Evolutionary conservation across 495 filamentous ascomycete species (phyloP), one percentile per base, ranked within the genome.

Genomic region (Lindgomyces ingoldianus): DNA sequence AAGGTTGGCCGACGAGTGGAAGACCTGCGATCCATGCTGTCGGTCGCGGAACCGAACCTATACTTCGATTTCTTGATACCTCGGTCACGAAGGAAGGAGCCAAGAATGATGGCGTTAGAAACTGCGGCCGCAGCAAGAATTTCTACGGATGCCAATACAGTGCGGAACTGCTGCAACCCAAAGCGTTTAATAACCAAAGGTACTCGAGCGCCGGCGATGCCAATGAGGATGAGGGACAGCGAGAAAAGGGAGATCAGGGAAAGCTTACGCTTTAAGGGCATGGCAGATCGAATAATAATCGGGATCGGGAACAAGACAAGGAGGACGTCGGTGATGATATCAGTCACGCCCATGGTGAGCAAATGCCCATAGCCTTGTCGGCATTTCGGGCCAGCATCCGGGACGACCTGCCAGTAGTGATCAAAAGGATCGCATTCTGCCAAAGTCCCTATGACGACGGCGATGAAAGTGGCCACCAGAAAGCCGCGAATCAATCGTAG

Each of bases 381-480:
- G 76, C 94, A 98, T 64, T 82, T 80, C 12, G 89, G 85, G 24
- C 91, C 91, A 19, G 94, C 93, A 71, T 96, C 91, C 8, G 94
- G 94, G 21, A 85, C 75, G 6, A 97, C 91, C 74, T 96, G 92
- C 91, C 91, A 97, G 78, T 96, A 93, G 73, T 91, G 85, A 56
- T 74, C 49, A 67, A 96, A 90, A 18, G 94, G 93, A 30, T 85
- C 87, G 73, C 94, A 98, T 78, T 97, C 93, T 42, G 82, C 80
- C 27, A 98, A 78, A 16, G 91, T 90, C 16, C 89, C 85, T 64
- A 96, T 85, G 29, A 96, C 75, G 11, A 93, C 87, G 11, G 84
- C 89, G 46, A 91, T 58, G 50, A 97, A 90, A 19, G 94, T 96
- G 10, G 82, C 76, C 33, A 81, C 74, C 0, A 98, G 85, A 64